Base-by-base conservation (phyloP, 1,284 basidiomycete genomes). In the Pascua guehoae region DNA sequence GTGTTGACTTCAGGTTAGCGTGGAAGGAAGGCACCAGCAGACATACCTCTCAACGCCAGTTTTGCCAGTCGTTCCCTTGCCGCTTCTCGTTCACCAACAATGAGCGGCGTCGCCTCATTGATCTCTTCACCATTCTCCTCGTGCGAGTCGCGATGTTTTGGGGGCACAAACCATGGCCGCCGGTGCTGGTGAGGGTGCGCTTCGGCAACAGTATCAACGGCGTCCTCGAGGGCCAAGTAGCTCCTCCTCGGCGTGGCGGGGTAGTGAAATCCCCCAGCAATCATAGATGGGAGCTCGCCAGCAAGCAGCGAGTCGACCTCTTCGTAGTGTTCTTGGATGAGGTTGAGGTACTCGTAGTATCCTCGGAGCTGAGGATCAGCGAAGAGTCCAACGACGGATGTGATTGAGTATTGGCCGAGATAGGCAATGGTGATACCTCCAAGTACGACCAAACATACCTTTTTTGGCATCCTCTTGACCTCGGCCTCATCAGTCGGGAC, bases 231-330 rank as follows among this genome's bases (percentile, higher is more conserved):
- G 2, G 24, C 11, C 2, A 15, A 18, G 38, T 53, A 53, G 24
- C 41, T 46, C 16, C 18, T 41, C 17, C 45, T 36, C 36, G 14
- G 16, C 17, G 24, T 32, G 24, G 5, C 32, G 42, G 47, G 36
- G 7, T 11, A 18, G 15, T 47, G 42, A 62, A 77, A 78, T 9
- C 71, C 72, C 9, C 65, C 59, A 2, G 70, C 76, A 42, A 78
- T 75, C 18, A 63, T 65, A 2, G 60, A 58, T 0, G 76, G 70
- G 12, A 79, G 60, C n/a, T 71, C 66, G 9, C 75, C 76, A 11
- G 68, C 61, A 14, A 79, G 65, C 11, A 79, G 54, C 9, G 47
- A 49, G 51, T 79, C 77, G 9, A 77, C 76, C 62, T 79, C 77
- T 15, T 57, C 16, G 57, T 76, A 79, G 48, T 72, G 67, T 1